Base-by-base conservation (phyloP, 2,329 filamentous ascomycete genomes). In the Calonectria pseudoturangicola region DNA sequence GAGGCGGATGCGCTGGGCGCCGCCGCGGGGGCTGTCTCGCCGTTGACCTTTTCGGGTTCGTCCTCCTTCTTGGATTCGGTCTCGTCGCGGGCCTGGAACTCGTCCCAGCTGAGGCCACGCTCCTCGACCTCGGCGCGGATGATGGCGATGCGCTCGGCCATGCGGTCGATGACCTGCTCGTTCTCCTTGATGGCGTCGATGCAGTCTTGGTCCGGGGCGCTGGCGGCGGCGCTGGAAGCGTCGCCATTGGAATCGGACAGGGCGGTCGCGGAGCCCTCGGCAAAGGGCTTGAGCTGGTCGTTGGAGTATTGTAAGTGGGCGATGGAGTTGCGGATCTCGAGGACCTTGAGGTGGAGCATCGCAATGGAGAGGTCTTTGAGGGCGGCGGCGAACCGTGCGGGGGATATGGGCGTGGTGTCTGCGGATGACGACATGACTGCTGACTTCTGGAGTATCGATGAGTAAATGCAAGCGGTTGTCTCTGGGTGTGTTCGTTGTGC, bases 271-370 rank as follows among this genome's bases (percentile, higher is more conserved):
- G 81, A 79, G 33, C 88, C 88, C 16, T 91, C 88, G 69, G 93
- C 92, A 78, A 91, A 95, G 41, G 93, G 93, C 68, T 89, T 87
- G 71, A 95, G 91, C 82, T 95, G 91, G 75, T 89, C 89, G 85
- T 95, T 96, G 75, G 92, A 94, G 82, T 92, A 92, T 79, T 92
- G 89, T 30, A 96, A 91, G 83, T 96, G 93, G 28, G 89, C 88
- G 81, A 95, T 92, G 78, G 88, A 91, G 88, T 95, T 95, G 82
- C 90, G 91, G 74, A 96, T 88, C 83, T 96, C 94, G 81, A 93
- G 90, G 72, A 93, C 90, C 84, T 95, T 95, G 83, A 93, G 88
- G 84, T 93, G 92, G 8, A 96, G 91, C 70, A 89, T 89, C 74
- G 89, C 88, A 76, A 92, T 82, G 48, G 93, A 90, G 69, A 96